phyloP scores from a whole-genome alignment of 768 basidiomycete species.

The Pleurotus platypus region DNA sequence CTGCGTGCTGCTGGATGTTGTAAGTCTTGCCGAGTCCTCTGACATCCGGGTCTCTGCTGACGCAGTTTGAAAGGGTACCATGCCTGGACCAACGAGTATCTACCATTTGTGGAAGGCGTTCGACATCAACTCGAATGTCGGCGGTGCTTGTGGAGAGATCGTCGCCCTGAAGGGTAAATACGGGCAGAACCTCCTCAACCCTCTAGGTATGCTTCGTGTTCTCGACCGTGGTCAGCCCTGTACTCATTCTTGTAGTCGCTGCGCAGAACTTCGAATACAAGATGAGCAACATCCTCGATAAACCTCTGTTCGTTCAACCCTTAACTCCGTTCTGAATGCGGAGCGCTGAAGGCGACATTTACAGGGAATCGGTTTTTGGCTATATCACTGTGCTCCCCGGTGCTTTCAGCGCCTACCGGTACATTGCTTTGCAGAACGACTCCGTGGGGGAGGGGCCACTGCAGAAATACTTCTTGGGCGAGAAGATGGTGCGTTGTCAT shows the following conservation, averaged over 20 bases:
- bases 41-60: not conserved
- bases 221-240: not conserved
- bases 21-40: not conserved
- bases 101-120: slow-evolving; percentile 97
- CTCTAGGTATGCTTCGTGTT: slow-evolving; percentile 37
- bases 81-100: slow-evolving; percentile 84
- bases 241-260: slow-evolving; percentile 43
- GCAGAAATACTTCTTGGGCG: slow-evolving; percentile 96
- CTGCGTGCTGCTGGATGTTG: slow-evolving; percentile 85
- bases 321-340: no score
- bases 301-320: slow-evolving; percentile 55
- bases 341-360: not conserved
- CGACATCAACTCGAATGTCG: slow-evolving; percentile 87
- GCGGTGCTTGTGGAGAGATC: slow-evolving; percentile 95
- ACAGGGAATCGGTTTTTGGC: slow-evolving; percentile 78
- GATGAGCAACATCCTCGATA: slow-evolving; percentile 91
- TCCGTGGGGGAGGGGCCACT: slow-evolving; percentile 78
- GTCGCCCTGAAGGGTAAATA: slow-evolving; percentile 88
- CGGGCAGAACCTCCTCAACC: slow-evolving; percentile 76
- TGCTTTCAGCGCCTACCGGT: slow-evolving; percentile 89
- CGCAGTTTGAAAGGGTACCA: slow-evolving; percentile 32
- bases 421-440: slow-evolving; percentile 91
- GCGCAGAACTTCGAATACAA: slow-evolving; percentile 96
- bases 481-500: slow-evolving; percentile 68
- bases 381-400: slow-evolving; percentile 94